These are phyloP conservation scores for Magnusiomyces sp. DNA, from an alignment of 1,139 yeast genomes.

Conservation along the genomic window DNA sequence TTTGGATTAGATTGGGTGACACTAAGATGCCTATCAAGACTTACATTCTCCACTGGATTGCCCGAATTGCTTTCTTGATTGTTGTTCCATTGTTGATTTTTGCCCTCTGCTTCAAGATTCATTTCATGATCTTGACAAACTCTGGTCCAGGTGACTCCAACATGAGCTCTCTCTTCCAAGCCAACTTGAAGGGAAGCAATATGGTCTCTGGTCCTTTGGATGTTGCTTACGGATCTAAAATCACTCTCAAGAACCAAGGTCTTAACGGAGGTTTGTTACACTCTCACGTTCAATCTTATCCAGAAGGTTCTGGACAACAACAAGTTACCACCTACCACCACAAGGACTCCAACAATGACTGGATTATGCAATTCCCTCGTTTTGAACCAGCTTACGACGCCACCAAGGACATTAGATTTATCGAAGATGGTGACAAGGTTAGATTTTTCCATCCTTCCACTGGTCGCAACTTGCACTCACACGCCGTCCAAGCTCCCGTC, in stretches of 20 bases:
- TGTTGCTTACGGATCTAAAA: constrained; percentile 65
- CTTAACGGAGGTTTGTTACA: constrained; percentile 87
- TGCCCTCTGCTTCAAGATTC: constrained; percentile 65
- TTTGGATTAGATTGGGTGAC: constrained; percentile 57
- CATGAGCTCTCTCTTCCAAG: constrained; percentile 96
- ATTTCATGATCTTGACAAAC: constrained; percentile 61
- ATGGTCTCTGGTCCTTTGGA: constrained; percentile 87
- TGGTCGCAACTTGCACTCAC: constrained; percentile 88
- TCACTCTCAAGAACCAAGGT: constrained; percentile 85
- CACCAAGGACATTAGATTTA: constrained; percentile 46
- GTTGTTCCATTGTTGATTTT: constrained; percentile 68
- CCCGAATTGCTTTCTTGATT: constrained; percentile 60
- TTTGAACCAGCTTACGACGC: constrained; percentile 44
- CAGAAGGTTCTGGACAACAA: constrained; percentile 93
- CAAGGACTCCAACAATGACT: constrained; percentile 84
- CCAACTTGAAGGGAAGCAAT: constrained; percentile 72
- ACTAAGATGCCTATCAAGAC: constrained; percentile 33
- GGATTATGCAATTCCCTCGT: constrained; percentile 77
- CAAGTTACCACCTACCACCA: constrained; percentile 93
- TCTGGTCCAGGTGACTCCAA: constrained; percentile 96
- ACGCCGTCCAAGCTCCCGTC: constrained; percentile 74
- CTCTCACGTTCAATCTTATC: constrained; percentile 88
- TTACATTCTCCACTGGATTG: constrained; percentile 61
- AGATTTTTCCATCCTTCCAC: constrained; percentile 75
- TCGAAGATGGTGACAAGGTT: constrained; percentile 65